Evolutionary conservation across 2,329 filamentous ascomycete genomes (phyloP).

Genomic region (Xylariales sp.): DNA sequence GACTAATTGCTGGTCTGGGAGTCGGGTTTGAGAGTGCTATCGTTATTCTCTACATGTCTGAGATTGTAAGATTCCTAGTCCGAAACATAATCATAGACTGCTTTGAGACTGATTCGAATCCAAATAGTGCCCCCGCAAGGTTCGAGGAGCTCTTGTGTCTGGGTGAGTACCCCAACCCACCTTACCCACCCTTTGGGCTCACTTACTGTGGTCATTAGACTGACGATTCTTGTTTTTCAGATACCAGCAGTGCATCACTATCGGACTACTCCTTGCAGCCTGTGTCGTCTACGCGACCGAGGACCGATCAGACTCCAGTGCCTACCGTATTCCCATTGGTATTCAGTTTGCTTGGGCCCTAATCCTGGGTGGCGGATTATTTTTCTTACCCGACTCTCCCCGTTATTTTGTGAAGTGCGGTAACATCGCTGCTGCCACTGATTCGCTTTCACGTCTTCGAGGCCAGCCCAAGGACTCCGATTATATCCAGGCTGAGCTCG

Average conservation of each 20-base stretch:
- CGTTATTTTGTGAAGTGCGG: conserved; percentile 82
- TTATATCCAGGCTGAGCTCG: conserved; percentile 73
- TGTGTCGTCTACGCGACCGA: conserved; percentile 71
- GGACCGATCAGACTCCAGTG: conserved; percentile 54
- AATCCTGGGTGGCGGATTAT: conserved; percentile 67
- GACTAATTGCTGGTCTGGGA: conserved; percentile 71
- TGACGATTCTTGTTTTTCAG: no score
- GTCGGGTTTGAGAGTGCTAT: conserved; percentile 78
- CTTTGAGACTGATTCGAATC: no score
- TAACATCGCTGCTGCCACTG: conserved; percentile 59
- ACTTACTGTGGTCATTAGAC: no score
- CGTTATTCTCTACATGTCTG: conserved; percentile 82
- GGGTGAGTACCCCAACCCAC: no score
- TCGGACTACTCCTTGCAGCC: conserved; percentile 71
- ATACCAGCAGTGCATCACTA: conserved; percentile 80
- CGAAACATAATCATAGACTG: no score
- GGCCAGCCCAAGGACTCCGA: conserved; percentile 69
- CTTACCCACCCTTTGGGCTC: no score
- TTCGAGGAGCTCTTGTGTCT: conserved; percentile 72
- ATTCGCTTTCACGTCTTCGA: conserved; percentile 62
- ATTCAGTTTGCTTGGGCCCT: conserved; percentile 79
- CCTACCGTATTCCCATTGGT: conserved; percentile 76
- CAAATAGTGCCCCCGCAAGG: conserved; percentile 67
- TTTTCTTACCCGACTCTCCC: conserved; percentile 79
- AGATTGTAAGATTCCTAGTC: no score